These are phyloP conservation scores for Ganoderma resinaceum DNA, from an alignment of 1,284 basidiomycete genomes.

Conservation along the genomic window DNA sequence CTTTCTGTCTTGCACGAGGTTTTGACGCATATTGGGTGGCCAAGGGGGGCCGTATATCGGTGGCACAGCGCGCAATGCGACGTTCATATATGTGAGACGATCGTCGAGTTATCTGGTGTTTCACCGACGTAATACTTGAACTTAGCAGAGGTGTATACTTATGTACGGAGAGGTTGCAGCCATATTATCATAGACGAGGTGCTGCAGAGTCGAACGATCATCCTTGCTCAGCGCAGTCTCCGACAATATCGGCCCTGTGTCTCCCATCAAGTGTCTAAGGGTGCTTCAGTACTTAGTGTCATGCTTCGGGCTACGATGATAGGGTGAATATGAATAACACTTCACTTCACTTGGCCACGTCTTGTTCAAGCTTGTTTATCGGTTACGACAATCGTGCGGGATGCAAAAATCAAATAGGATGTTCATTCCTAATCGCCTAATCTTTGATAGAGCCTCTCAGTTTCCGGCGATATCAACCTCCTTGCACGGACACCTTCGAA, in stretches of 20 bases:
- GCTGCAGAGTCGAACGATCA: not conserved
- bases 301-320: not conserved
- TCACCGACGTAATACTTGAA: not conserved
- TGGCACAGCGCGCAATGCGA: not conserved
- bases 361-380: not conserved
- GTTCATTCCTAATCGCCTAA: not conserved
- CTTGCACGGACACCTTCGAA: not conserved
- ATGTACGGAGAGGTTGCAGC: not conserved
- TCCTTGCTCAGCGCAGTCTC: not conserved
- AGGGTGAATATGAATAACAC: not conserved
- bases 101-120: not conserved
- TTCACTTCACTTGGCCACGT: not conserved
- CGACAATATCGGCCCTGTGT: slow-evolving; percentile 5
- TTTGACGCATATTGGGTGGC: not conserved
- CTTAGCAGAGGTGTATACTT: not conserved
- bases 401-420: not conserved
- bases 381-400: not conserved
- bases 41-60: not conserved
- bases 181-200: not conserved
- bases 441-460: slow-evolving; percentile 9
- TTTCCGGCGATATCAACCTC: slow-evolving; percentile 15
- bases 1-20: not conserved
- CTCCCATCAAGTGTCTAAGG: slow-evolving; percentile 5
- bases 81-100: not conserved
- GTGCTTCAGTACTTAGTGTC: not conserved